phyloP scores from a whole-genome alignment of 129 eudicot genomes.

The Pseudognaphalium luteoalbum region DNA sequence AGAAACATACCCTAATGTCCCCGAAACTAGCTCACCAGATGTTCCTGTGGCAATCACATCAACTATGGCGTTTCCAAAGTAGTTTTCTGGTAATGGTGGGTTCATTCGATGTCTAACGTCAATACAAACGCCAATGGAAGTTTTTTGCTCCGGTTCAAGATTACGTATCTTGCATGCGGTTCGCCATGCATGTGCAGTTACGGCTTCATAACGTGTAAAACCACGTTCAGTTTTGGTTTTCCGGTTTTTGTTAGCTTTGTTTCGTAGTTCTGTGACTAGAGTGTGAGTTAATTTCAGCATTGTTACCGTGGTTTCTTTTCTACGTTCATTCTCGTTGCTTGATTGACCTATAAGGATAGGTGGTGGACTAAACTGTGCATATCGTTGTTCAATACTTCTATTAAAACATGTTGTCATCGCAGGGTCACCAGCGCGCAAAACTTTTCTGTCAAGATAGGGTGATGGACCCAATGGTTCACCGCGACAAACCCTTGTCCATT shows the following conservation, averaged over 20 bases:
- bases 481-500: conserved; percentile 64
- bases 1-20: conserved; percentile 47
- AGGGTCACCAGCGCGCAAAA: conserved; percentile 43
- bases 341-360: conserved; percentile 44
- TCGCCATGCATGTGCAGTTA: conserved; percentile 66
- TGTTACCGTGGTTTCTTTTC: conserved; percentile 34
- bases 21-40: conserved; percentile 41
- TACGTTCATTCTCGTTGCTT: conserved; percentile 24
- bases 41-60: conserved; percentile 43
- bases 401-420: conserved; percentile 6
- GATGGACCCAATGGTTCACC: conserved; percentile 32
- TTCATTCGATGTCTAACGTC: conserved; percentile 44
- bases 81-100: conserved; percentile 55
- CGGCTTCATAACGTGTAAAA: conserved; percentile 52
- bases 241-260: conserved; percentile 36
- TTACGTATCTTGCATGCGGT: conserved; percentile 49
- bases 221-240: conserved; percentile 1
- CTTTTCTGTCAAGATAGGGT: conserved; percentile 51
- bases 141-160: conserved; percentile 39
- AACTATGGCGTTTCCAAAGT: conserved; percentile 65
- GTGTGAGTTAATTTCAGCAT: conserved; percentile 40
- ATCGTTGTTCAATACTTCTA: background rate
- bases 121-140: conserved; percentile 33
- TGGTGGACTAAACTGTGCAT: conserved; percentile 34
- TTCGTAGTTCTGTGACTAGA: conserved; percentile 40